phyloP scores from a whole-genome alignment of 2,329 filamentous ascomycete species.

The Fusarium anguioides region DNA sequence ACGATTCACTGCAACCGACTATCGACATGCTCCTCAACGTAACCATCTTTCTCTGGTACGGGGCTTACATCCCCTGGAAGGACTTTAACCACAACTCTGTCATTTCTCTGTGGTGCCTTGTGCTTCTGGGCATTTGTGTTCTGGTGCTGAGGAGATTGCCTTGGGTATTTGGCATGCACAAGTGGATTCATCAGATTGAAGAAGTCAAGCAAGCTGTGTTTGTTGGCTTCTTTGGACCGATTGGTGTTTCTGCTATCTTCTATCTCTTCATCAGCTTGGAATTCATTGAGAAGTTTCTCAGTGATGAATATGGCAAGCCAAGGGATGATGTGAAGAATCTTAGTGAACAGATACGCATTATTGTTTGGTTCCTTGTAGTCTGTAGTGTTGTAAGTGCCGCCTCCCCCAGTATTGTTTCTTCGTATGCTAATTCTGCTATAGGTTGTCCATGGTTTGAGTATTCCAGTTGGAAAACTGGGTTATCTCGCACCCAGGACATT shows the following conservation, averaged over 20 bases:
- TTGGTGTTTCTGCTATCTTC: conserved; percentile 90
- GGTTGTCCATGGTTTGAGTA: conserved; percentile 83
- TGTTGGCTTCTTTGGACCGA: conserved; percentile 92
- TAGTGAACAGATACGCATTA: conserved; percentile 72
- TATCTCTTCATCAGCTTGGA: conserved; percentile 86
- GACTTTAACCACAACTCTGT: conserved; percentile 74
- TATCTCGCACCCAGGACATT: conserved; percentile 73
- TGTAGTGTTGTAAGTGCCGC: conserved; percentile 78
- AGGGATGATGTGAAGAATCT: conserved; percentile 60
- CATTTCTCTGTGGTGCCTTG: conserved; percentile 78
- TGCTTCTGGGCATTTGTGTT: conserved; percentile 79
- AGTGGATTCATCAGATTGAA: conserved; percentile 82
- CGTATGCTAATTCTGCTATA: neutral
- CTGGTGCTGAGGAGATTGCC: conserved; percentile 82
- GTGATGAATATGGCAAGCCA: conserved; percentile 61
- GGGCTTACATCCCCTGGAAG: conserved; percentile 84
- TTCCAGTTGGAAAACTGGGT: conserved; percentile 77
- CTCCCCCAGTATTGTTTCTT: rapidly evolving
- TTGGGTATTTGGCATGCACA: conserved; percentile 78
- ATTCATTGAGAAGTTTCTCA: conserved; percentile 69
- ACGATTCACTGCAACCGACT: conserved; percentile 93
- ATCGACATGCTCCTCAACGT: conserved; percentile 96
- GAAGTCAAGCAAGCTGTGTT: conserved; percentile 80
- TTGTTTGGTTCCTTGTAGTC: conserved; percentile 88
- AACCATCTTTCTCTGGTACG: conserved; percentile 90